Conservation (phyloP, 208 protist genomes). For the Tritrichomonas musculus region DNA sequence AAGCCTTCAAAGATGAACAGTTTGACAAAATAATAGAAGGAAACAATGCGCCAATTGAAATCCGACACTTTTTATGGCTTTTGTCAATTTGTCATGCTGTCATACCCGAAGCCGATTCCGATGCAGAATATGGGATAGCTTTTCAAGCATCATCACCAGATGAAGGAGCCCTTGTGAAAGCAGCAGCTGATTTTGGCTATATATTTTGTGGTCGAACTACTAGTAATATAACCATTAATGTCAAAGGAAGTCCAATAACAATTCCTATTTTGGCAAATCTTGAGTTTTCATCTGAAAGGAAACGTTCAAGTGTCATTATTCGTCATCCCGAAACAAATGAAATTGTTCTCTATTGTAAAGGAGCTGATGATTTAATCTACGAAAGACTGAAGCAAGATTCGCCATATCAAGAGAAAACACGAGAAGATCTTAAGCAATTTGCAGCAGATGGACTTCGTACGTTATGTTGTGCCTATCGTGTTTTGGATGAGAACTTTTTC, state of each 20-base stretch:
- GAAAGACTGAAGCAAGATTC: background rate
- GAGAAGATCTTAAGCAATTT: background rate
- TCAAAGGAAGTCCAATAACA: background rate
- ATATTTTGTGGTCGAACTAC: background rate
- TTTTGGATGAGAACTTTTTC: background rate
- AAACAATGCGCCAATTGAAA: background rate
- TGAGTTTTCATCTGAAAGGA: conserved; percentile 92
- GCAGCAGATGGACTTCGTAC: conserved; percentile 30
- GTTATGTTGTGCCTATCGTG: background rate
- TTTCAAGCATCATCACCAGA: conserved; percentile 42
- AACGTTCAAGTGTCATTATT: conserved; percentile 94
- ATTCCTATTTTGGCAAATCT: conserved; percentile 63
- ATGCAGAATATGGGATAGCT: background rate
- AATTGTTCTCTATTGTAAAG: conserved; percentile 31
- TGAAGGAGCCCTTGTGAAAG: conserved; percentile 38
- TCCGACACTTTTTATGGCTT: background rate
- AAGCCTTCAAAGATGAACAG: background rate
- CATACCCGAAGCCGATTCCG: background rate
- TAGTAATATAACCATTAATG: background rate
- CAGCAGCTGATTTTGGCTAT: background rate
- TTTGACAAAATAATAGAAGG: no score
- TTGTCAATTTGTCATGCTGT: conserved; percentile 22
- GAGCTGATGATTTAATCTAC: conserved; percentile 28
- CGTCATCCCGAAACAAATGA: conserved; percentile 43
- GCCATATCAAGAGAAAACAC: background rate